Evolutionary conservation across 441 rosid species (phyloP).

Genomic region (Pelargonium australe): DNA sequence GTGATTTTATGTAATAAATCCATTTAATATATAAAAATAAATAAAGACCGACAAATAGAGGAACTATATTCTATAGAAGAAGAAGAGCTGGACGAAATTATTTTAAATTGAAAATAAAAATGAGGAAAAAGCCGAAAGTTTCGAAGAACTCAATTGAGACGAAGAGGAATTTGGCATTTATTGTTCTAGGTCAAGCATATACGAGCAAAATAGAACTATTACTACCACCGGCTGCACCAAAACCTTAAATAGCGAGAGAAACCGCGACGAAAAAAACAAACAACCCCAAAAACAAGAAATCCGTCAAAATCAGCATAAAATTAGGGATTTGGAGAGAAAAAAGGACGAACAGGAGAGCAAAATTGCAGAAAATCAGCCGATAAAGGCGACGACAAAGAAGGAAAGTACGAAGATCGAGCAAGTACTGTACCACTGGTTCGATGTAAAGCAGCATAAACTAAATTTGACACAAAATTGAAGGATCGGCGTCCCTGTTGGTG

Average conservation of each 20-base stretch:
- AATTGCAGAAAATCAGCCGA: background rate
- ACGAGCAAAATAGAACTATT: background rate
- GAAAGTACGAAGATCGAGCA: background rate
- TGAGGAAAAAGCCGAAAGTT: background rate
- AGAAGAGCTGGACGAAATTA: too few relatives aligned
- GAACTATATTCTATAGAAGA: too few relatives aligned
- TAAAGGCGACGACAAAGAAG: background rate
- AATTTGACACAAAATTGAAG: too few relatives aligned
- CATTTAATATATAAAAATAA: too few relatives aligned
- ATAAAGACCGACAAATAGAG: too few relatives aligned
- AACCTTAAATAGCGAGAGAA: background rate
- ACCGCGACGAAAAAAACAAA: background rate
- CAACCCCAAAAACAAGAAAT: background rate
- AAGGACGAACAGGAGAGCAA: background rate
- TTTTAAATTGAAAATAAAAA: too few relatives aligned
- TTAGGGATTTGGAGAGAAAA: background rate
- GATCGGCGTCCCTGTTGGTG: constrained; percentile 11
- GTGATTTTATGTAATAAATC: too few relatives aligned
- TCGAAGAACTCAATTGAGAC: background rate
- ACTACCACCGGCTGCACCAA: background rate
- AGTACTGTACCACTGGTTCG: background rate
- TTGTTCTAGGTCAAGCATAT: background rate
- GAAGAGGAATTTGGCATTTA: background rate
- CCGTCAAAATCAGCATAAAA: background rate
- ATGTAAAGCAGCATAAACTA: background rate